Conservation (phyloP, 1,284 basidiomycete genomes). For the Ustilago bromivora region DNA sequence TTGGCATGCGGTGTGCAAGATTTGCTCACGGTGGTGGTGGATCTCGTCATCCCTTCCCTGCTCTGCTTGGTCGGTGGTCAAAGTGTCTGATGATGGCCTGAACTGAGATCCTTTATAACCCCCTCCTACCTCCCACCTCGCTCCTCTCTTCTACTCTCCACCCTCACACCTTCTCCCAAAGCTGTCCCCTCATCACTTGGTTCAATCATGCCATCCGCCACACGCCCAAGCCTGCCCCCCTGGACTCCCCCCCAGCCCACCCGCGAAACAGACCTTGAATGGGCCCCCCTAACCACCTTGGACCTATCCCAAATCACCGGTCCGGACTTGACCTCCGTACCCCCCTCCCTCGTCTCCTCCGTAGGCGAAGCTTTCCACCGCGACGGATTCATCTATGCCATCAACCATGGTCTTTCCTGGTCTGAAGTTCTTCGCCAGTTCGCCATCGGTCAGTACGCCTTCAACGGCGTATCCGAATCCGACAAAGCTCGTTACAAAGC, state of each 20-base stretch:
- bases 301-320: conserved; percentile 63
- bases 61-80: conserved; percentile 5
- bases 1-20: not conserved
- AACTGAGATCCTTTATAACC: conserved; percentile 1
- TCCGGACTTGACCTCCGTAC: conserved; percentile 60
- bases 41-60: not conserved
- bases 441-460: conserved; percentile 67
- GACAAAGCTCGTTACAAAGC: conserved; percentile 66
- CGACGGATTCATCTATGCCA: conserved; percentile 68
- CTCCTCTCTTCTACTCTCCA: not conserved
- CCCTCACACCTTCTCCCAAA: not conserved
- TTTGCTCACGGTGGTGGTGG: not conserved
- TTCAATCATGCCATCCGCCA: conserved; percentile 15
- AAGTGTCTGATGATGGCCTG: not conserved
- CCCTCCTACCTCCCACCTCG: not conserved
- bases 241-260: conserved; percentile 63
- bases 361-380: conserved; percentile 62
- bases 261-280: conserved; percentile 60
- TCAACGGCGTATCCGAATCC: conserved; percentile 56
- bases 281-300: conserved; percentile 66
- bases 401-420: conserved; percentile 66
- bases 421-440: conserved; percentile 66
- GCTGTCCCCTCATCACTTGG: not conserved
- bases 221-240: conserved; percentile 33
- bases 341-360: conserved; percentile 50